Conservation (phyloP, 257 asterid genomes). For the Solanum tarijense region DNA sequence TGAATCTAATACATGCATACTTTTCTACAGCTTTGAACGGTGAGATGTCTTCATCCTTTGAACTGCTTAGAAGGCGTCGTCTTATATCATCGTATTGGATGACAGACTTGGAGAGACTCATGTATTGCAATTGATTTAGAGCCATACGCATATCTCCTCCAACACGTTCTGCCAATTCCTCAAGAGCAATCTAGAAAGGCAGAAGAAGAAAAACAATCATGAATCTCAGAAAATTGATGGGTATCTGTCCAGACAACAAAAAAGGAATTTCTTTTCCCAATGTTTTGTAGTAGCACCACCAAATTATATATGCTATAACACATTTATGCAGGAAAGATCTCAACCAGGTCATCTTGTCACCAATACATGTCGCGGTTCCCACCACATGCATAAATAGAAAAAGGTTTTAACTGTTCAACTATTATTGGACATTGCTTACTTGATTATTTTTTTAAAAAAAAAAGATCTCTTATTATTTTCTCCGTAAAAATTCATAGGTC, state of each 20-base stretch:
- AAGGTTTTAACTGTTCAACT: not conserved
- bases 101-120: constrained; percentile 85
- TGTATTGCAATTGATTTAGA: constrained; percentile 87
- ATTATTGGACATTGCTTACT: not conserved
- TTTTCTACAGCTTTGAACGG: constrained; percentile 96
- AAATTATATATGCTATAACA: not conserved
- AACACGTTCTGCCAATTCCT: constrained; percentile 88
- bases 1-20: constrained; percentile 34
- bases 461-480: not conserved
- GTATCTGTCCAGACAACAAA: not conserved
- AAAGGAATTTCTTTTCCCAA: no score
- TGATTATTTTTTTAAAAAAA: not conserved
- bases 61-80: constrained; percentile 76
- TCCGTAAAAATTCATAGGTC: not conserved
- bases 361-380: not conserved
- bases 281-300: not conserved
- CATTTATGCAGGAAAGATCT: not conserved
- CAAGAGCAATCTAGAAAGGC: constrained; percentile 64
- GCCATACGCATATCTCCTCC: constrained; percentile 98
- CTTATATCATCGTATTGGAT: constrained; percentile 85
- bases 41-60: constrained; percentile 97
- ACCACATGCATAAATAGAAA: not conserved
- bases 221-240: not conserved
- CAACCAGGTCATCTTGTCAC: not conserved
- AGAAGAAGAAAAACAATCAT: not conserved